A percentile compares a stretch with the other conserved stretches of the same genome.
phyloP scores from a whole-genome alignment of 1,139 yeast species.

The Geotrichum bryndzae region DNA sequence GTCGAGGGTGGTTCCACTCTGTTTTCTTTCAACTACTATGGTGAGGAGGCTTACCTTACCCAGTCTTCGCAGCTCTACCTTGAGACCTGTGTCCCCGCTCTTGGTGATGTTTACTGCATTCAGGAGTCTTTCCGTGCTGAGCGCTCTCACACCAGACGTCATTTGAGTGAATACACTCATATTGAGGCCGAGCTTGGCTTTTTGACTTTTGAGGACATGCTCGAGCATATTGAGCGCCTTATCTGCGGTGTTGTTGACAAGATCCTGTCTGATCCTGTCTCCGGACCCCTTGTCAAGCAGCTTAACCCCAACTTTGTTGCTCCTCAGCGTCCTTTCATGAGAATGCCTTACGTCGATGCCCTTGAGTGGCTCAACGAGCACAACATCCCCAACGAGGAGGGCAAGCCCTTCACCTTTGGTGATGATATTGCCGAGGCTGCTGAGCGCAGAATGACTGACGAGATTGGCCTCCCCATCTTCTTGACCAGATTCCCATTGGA shows the following conservation, averaged over 20 bases:
- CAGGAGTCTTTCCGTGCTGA: slow-evolving; percentile 99
- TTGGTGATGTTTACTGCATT: slow-evolving; percentile 95
- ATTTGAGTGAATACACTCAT: slow-evolving; percentile 93
- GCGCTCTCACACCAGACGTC: slow-evolving; percentile 98
- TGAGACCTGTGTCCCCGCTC: slow-evolving; percentile 92
- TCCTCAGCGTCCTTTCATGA: slow-evolving; percentile 80
- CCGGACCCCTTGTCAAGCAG: slow-evolving; percentile 83
- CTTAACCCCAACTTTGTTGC: slow-evolving; percentile 86
- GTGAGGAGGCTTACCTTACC: slow-evolving; percentile 93
- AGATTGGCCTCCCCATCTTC: slow-evolving; percentile 84
- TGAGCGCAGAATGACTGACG: slow-evolving; percentile 96
- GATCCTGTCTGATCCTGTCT: slow-evolving; percentile 81
- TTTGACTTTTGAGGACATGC: slow-evolving; percentile 76
- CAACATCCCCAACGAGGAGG: slow-evolving; percentile 89
- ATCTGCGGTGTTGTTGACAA: slow-evolving; percentile 64
- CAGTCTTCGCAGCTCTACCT: slow-evolving; percentile 96
- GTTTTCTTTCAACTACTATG: slow-evolving; percentile 89
- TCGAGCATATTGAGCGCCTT: slow-evolving; percentile 76
- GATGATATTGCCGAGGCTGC: slow-evolving; percentile 99
- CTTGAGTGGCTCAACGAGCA: slow-evolving; percentile 95
- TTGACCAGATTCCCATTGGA: slow-evolving; percentile 94
- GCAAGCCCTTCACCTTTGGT: slow-evolving; percentile 86
- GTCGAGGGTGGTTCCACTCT: slow-evolving; percentile 99
- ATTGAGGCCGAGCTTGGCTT: slow-evolving; percentile 92
- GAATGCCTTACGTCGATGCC: slow-evolving; percentile 88